Evolutionary conservation across 192 early-diverging fungal species (phyloP).

Genomic region (Globomyces pollinis-pini): DNA sequence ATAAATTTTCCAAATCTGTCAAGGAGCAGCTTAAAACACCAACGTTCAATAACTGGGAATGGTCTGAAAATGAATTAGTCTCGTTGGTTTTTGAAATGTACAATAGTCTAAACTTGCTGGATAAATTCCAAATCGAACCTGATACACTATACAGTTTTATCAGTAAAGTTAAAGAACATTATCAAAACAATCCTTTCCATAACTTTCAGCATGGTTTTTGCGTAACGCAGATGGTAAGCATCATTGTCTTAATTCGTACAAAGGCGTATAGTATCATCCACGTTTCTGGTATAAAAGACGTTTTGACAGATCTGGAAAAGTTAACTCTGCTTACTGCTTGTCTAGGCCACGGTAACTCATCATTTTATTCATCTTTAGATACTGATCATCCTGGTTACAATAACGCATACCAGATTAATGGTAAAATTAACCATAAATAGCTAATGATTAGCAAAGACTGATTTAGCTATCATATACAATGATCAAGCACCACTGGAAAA

Average conservation of each 20-base stretch:
- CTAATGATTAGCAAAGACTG: no score
- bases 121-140: slow-evolving; percentile 24
- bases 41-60: slow-evolving; percentile 42
- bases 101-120: slow-evolving; percentile 22
- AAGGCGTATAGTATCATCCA: slow-evolving; percentile 28
- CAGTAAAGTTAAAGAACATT: slow-evolving; percentile 21
- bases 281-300: slow-evolving; percentile 24
- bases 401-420: slow-evolving; percentile 47
- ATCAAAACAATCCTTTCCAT: slow-evolving; percentile 34
- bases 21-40: slow-evolving; percentile 27
- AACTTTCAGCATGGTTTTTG: slow-evolving; percentile 44
- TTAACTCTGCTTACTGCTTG: slow-evolving; percentile 23
- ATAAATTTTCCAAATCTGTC: slow-evolving; percentile 16
- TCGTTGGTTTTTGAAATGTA: slow-evolving; percentile 35
- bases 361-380: slow-evolving; percentile 18
- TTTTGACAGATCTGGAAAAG: slow-evolving; percentile 29
- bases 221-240: slow-evolving; percentile 41
- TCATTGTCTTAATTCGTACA: no score
- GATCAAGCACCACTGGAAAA: slow-evolving; percentile 42
- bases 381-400: slow-evolving; percentile 37
- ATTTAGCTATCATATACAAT: slow-evolving; percentile 44
- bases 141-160: slow-evolving; percentile 21
- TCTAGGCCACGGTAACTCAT: slow-evolving; percentile 23
- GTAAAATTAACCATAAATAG: no score
- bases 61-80: slow-evolving; percentile 30